These are phyloP conservation scores for Aspergillus sergii DNA, from an alignment of 2,329 filamentous ascomycete species.

Conservation along the genomic window DNA sequence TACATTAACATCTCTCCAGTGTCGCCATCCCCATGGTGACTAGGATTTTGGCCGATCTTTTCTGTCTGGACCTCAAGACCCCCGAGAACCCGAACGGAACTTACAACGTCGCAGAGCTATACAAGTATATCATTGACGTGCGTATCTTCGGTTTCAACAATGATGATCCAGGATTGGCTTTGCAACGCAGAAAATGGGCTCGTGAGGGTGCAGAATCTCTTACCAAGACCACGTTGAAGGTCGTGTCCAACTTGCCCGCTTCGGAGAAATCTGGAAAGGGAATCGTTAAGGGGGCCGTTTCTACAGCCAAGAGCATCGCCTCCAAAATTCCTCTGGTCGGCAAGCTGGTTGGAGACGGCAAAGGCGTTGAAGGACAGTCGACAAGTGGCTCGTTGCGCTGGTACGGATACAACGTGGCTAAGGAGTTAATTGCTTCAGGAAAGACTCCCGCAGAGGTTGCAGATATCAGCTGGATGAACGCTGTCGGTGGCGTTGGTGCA, in stretches of 20 bases:
- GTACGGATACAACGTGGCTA: conserved; percentile 43
- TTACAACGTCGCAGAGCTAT: conserved; percentile 59
- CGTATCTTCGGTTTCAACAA: conserved; percentile 53
- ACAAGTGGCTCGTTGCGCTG: conserved; percentile 39
- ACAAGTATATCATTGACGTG: conserved; percentile 49
- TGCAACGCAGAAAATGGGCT: conserved; percentile 49
- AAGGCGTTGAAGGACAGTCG: background rate
- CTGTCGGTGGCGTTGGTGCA: conserved; percentile 47
- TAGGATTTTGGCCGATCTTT: conserved; percentile 28
- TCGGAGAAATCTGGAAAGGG: background rate
- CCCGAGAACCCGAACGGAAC: conserved; percentile 28
- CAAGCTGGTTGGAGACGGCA: background rate
- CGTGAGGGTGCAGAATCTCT: conserved; percentile 43
- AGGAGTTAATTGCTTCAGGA: conserved; percentile 36
- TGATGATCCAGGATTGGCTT: conserved; percentile 51
- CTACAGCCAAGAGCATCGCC: background rate
- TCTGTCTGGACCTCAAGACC: conserved; percentile 27
- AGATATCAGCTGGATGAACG: conserved; percentile 24
- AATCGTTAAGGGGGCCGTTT: background rate
- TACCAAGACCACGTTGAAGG: conserved; percentile 42
- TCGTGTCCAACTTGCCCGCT: conserved; percentile 28
- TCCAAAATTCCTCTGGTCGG: background rate
- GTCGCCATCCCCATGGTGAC: conserved; percentile 30
- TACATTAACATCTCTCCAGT: conserved; percentile 4
- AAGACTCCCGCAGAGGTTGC: conserved; percentile 19